Evolutionary conservation across 805 yeast species (phyloP), one percentile per base, ranked within the genome.

Genomic region (Pichia phayaonensis): DNA sequence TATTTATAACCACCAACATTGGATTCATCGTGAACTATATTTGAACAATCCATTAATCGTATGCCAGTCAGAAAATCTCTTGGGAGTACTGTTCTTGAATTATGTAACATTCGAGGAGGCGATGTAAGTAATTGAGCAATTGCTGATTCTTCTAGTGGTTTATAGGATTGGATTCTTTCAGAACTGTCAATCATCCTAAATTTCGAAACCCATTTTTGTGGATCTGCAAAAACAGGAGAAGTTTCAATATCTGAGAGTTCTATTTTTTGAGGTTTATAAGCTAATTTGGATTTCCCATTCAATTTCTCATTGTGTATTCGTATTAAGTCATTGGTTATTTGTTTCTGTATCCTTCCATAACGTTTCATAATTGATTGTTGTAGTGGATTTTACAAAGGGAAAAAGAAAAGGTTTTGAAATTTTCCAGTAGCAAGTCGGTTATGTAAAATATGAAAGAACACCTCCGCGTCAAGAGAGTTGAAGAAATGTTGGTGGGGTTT

Each of bases 61-160:
- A 74, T 46, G 21, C 68, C 71, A 1, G 67, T 51, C 43, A 76
- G 54, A 8, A 74, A 50, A 11, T 69, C 70, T 26, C 68, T 60
- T 0, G 81, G 81, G 6, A 71, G 54, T 12, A 65, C 64, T 0
- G 65, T 50, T 39, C 73, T 61, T 0, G 74, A 59, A 0, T 61
- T 40, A 13, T 66, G 57, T 16, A 75, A 77, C 56, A 63, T 62
- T 53, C 83, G 63, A 16, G 71, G 61, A 1, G 79, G 77, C 0
- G 80, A 68, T 0, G 72, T 61, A 10, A 79, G 56, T 1, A 69
- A 18, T 7, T 60, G 53, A 0, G 76, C 78, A 57, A 68, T 72
- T 2, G 70, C 51, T 46, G 76, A 75, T 1, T 56, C 36, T 1
- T 61, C 47, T 4, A 73, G 48, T 12, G 53, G 52, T 13, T 50